Percentiles rank a stretch among this genome's conserved stretches.
Conservation (phyloP, 2,329 filamentous ascomycete species). For the Stromatinia cepivora region DNA sequence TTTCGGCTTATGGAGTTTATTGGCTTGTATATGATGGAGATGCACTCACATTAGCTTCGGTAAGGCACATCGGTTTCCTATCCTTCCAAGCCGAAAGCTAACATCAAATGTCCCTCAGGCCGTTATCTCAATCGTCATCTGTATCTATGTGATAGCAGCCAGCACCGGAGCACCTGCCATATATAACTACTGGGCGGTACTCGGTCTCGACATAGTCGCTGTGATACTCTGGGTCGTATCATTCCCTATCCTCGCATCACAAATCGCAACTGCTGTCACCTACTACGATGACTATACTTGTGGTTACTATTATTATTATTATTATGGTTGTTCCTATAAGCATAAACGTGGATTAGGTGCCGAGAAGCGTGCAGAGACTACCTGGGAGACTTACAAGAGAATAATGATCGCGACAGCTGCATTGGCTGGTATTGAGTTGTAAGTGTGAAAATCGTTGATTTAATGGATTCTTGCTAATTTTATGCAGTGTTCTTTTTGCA, state of each 20-base stretch:
- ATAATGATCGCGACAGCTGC: conserved; percentile 13
- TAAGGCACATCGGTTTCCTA: background rate
- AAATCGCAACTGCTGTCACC: background rate
- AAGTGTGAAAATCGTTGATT: background rate
- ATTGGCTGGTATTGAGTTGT: conserved; percentile 14
- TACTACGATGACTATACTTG: background rate
- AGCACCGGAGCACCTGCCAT: background rate
- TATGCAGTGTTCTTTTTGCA: conserved; percentile 7
- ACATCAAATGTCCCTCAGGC: background rate
- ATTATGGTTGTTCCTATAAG: conserved; percentile 15
- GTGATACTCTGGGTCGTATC: conserved; percentile 14
- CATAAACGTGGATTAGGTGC: conserved; percentile 5
- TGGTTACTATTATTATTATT: background rate
- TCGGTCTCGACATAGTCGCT: conserved; percentile 14
- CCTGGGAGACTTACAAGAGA: conserved; percentile 9
- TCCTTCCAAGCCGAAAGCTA: background rate
- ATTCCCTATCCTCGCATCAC: conserved; percentile 6
- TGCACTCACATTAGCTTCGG: conserved; percentile 12
- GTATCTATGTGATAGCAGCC: conserved; percentile 12
- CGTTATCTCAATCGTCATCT: conserved; percentile 3
- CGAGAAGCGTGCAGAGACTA: conserved; percentile 6
- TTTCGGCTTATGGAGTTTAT: conserved; percentile 15
- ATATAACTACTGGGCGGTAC: conserved; percentile 22
- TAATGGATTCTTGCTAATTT: background rate
- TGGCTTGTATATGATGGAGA: conserved; percentile 10